Evolutionary conservation across 371 early-diverging fungal species (phyloP).

Genomic region (Synchytrium microbalum): DNA sequence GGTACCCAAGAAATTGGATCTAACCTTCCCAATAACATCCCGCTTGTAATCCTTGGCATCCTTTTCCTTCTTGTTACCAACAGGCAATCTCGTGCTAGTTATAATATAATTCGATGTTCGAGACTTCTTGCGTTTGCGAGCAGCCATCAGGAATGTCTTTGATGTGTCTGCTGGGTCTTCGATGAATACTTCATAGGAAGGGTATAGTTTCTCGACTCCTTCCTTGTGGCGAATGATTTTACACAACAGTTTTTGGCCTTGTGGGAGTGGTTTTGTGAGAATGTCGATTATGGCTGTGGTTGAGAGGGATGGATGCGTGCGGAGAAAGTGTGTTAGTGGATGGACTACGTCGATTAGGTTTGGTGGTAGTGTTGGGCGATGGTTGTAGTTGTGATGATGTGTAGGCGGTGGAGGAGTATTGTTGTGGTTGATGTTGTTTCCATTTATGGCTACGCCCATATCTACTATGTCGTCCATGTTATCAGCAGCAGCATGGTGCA

Average conservation of each 20-base stretch:
- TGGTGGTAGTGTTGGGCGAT: too few species aligned
- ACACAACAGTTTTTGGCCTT: constrained; percentile 66
- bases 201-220: constrained; percentile 59
- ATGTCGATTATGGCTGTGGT: not conserved
- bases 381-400: too few species aligned
- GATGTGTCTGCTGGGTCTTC: constrained; percentile 35
- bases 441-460: too few species aligned
- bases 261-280: constrained; percentile 57
- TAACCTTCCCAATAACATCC: constrained; percentile 8
- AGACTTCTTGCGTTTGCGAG: constrained; percentile 61
- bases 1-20: constrained; percentile 81
- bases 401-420: too few species aligned
- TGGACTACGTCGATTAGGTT: too few species aligned
- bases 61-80: not conserved
- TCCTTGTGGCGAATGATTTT: constrained; percentile 64
- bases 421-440: too few species aligned
- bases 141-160: constrained; percentile 51
- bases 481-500: too few species aligned
- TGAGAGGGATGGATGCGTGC: too few species aligned
- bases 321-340: too few species aligned
- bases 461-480: too few species aligned
- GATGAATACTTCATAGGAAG: constrained; percentile 63
- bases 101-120: constrained; percentile 68
- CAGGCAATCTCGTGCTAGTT: constrained; percentile 22
- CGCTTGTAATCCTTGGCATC: not conserved